Percentiles rank a stretch among this genome's conserved stretches.
Conservation (phyloP, 2,329 filamentous ascomycete genomes). For the Pochonia chlamydosporia region DNA sequence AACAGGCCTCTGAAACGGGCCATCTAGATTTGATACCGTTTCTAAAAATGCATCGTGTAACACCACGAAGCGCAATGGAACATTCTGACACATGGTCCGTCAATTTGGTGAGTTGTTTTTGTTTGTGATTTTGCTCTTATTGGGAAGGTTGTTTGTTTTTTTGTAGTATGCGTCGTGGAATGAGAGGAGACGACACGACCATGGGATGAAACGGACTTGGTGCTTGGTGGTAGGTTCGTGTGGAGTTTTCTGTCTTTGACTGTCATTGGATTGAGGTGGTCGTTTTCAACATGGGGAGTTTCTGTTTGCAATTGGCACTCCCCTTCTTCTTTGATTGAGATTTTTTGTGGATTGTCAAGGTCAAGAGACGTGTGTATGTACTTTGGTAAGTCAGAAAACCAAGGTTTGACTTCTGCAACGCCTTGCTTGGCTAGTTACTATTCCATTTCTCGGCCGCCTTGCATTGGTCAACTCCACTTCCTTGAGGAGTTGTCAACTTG, state of each 20-base stretch:
- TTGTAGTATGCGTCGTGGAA: not conserved
- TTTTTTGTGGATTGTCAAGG: no score
- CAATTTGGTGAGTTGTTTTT: not conserved
- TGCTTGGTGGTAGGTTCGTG: not conserved
- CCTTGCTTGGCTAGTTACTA: no score
- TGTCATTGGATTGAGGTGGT: not conserved
- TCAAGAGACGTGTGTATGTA: no score
- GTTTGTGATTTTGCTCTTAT: no score
- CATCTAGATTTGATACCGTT: not conserved
- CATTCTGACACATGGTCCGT: not conserved
- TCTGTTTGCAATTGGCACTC: no score
- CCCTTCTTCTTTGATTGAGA: no score
- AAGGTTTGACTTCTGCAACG: no score
- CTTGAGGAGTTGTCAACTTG: no score
- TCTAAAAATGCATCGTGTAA: conserved; percentile 2
- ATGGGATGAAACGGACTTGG: not conserved
- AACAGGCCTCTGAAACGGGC: conserved; percentile 4
- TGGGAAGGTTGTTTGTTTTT: not conserved
- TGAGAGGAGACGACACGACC: not conserved
- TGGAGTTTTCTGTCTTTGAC: not conserved
- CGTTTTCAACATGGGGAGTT: not conserved
- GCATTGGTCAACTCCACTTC: no score
- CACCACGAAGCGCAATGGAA: not conserved
- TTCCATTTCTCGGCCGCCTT: no score
- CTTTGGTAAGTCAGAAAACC: no score